phyloP scores from a whole-genome alignment of 2,329 filamentous ascomycete species.

The Chaetomiaceae sp. region DNA sequence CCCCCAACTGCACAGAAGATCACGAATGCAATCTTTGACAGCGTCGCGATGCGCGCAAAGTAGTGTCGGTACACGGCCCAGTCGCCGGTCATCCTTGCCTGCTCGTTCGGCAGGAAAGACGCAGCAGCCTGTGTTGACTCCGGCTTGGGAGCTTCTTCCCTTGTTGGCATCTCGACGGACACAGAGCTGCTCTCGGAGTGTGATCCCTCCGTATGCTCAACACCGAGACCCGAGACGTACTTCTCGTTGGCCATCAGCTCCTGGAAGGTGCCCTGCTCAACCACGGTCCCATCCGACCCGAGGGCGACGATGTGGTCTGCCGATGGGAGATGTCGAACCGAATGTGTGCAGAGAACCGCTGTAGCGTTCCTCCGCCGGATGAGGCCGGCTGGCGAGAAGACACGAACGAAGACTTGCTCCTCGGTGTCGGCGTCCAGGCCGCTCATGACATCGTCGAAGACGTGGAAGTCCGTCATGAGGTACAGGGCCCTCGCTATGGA shows the following conservation, averaged over 20 bases:
- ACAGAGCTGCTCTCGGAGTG: constrained; percentile 15
- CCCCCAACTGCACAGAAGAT: constrained; percentile 18
- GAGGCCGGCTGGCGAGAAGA: constrained; percentile 37
- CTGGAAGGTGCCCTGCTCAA: constrained; percentile 42
- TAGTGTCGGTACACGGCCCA: constrained; percentile 27
- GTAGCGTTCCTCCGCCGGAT: constrained; percentile 25
- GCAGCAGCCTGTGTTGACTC: background rate
- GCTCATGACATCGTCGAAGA: constrained; percentile 28
- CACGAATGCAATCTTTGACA: constrained; percentile 14
- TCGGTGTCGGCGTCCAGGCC: constrained; percentile 35
- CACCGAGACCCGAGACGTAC: constrained; percentile 37
- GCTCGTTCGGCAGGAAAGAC: constrained; percentile 1
- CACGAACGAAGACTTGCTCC: constrained; percentile 35
- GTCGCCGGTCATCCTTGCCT: constrained; percentile 21
- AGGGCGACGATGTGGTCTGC: constrained; percentile 47
- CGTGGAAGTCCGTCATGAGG: constrained; percentile 18
- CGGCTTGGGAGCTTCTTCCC: constrained; percentile 4
- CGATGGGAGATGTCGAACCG: constrained; percentile 35
- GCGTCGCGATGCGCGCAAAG: constrained; percentile 19
- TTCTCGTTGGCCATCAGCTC: constrained; percentile 35
- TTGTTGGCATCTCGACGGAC: background rate
- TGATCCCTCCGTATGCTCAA: constrained; percentile 28
- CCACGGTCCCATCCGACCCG: constrained; percentile 35
- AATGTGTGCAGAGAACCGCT: constrained; percentile 38
- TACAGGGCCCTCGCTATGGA: constrained; percentile 28